Base-by-base conservation (phyloP, 2,329 filamentous ascomycete genomes). In the Bipolaris bicolor region DNA sequence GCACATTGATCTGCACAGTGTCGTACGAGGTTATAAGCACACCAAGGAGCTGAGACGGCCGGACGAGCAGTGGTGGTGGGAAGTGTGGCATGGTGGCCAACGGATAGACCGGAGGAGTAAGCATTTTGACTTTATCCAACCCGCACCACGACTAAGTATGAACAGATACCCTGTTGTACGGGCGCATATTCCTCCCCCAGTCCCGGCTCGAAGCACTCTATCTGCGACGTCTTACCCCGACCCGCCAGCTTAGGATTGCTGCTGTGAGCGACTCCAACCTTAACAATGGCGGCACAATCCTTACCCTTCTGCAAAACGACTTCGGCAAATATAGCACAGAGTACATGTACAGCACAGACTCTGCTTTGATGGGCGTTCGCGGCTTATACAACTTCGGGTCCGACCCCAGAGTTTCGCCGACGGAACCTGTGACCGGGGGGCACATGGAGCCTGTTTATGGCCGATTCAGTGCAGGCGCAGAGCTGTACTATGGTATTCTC, bases 371-470 rank as follows among this genome's bases (percentile, higher is more conserved):
- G 65, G 95, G 95, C 13, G 80, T 96, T 60, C 86, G 94, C 24
- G 95, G 92, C 0, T 82, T 99, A 0, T 99, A 97, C 82, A 98
- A 99, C 75, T 98, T 97, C 73, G 94, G 94, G 13, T 85, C 87
- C 16, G 90, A 94, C 62, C 85, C 86, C 7, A 77, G 80, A 52
- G 60, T 63, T 26, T 67, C 62, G 39, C 66, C 70, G 33, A 67
- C 65, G 15, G 58, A 66, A 49, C 67, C 69, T 15, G 61, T 58
- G 34, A 57, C 61, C 33, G 60, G 62, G 46, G 64, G 70, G 43
- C 61, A 72, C 46, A 55, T 65, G 51, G 75, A 90, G 71, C 85
- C 83, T 65, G 86, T 88, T 57, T 90, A 87, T 79, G 93, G 90
- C 7, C 88, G 94, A 18, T 92, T 98, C 74, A 96, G 91, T 70